These are phyloP conservation scores for Talaromyces funiculosus DNA, from an alignment of 2,329 filamentous ascomycete species.

Conservation along the genomic window DNA sequence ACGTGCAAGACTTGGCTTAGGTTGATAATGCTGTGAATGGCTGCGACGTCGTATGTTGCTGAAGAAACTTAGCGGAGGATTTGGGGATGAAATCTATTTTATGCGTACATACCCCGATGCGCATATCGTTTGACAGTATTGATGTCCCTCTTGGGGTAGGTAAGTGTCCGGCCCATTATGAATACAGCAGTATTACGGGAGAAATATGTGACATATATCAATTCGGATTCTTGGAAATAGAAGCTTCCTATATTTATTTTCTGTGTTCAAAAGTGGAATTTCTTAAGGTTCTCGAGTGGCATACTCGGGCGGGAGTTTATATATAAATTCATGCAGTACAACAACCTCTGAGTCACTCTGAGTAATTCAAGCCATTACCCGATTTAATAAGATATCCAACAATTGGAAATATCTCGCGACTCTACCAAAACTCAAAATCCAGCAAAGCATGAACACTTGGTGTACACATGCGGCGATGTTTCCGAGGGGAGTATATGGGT, in stretches of 20 bases:
- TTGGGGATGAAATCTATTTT: neutral
- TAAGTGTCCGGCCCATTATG: constrained; percentile 39
- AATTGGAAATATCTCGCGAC: neutral
- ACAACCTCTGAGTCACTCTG: neutral
- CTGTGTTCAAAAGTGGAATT: too few relatives aligned
- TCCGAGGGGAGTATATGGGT: neutral
- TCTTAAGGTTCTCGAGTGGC: neutral
- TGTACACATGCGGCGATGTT: neutral
- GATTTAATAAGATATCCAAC: neutral
- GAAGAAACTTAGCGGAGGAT: neutral
- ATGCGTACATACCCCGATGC: constrained; percentile 49
- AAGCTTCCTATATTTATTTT: too few relatives aligned
- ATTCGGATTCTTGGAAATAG: too few relatives aligned
- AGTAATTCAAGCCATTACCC: neutral
- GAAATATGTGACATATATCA: too few relatives aligned
- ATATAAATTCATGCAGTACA: neutral
- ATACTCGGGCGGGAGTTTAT: neutral
- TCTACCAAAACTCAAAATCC: neutral
- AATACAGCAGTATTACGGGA: neutral
- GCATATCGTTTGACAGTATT: constrained; percentile 65
- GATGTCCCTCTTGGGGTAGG: constrained; percentile 57
- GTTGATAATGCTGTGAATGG: constrained; percentile 73
- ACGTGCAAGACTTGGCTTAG: constrained; percentile 69
- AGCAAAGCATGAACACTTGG: neutral
- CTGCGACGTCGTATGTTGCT: constrained; percentile 67